Base-by-base conservation (phyloP, 1,139 yeast species). In the Hanseniaspora gamundiae region DNA sequence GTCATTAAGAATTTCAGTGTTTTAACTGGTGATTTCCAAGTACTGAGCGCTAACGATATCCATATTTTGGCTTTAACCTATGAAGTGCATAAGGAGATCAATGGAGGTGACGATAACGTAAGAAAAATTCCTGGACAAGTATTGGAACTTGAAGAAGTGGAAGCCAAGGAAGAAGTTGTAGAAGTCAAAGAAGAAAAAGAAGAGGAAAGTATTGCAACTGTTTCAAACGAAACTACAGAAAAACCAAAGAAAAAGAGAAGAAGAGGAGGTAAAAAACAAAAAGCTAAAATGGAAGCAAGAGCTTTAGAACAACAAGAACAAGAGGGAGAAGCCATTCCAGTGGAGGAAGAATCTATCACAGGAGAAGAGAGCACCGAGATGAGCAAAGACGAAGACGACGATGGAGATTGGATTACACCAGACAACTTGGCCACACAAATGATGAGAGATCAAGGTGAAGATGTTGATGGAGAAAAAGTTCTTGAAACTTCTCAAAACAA, bases 371-470 rank as follows among this genome's bases (percentile, higher is more conserved):
- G n/a, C n/a, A n/a, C n/a, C n/a, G n/a, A n/a, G n/a, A n/a, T n/a
- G n/a, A n/a, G n/a, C n/a, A n/a, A n/a, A 1, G 78, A 71, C 49
- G 77, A 66, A 16, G 74, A 80, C 52, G 95, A 83, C 52, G 95
- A 83, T 52, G 95, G 93, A 20, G 96, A 85, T 43, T 91, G 98
- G 98, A 93, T 91, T 54, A 86, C 95, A 0, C 82, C 91, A 5
- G 95, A 84, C 7, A 88, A 87, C 55, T 63, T 91, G 38, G 70
- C 74, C 40, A 85, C 80, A 53, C 78, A 76, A 45, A 69, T 84
- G 58, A 61, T 77, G 40, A 80, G 79, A 58, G 88, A 83, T 51
- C 71, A 71, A 46, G 76, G 74, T 38, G 74, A 71, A 52, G 66
- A 67, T 47, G 64, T 67, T 24, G 66, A 68, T 27, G 68, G 68